These are phyloP conservation scores for Serendipita indica DNA, from an alignment of 768 basidiomycete species.

Conservation along the genomic window DNA sequence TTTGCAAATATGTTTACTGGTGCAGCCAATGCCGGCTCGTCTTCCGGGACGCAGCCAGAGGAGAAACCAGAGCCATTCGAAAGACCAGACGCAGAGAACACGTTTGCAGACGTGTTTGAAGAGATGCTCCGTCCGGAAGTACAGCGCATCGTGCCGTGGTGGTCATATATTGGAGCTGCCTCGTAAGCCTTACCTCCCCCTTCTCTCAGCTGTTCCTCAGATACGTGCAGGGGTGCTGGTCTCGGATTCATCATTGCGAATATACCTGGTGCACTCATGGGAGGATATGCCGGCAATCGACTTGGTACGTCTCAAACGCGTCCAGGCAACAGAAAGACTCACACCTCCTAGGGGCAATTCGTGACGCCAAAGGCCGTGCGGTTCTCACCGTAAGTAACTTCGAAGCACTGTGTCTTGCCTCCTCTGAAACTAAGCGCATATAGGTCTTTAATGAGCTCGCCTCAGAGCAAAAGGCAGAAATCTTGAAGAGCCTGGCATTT, in stretches of 20 bases:
- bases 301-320: constrained; percentile 45
- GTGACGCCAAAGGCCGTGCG: constrained; percentile 58
- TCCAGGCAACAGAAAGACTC: not conserved
- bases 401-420: no score
- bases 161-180: constrained; percentile 56
- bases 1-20: constrained; percentile 59
- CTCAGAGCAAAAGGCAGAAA: constrained; percentile 75
- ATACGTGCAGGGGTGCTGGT: constrained; percentile 19
- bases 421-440: no score
- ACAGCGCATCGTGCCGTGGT: constrained; percentile 51
- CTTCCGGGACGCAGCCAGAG: constrained; percentile 16
- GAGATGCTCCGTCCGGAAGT: constrained; percentile 79
- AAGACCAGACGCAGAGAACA: constrained; percentile 60
- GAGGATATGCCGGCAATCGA: constrained; percentile 78
- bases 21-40: constrained; percentile 21
- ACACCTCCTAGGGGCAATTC: constrained; percentile 33
- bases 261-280: constrained; percentile 71
- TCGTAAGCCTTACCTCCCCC: constrained; percentile 22
- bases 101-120: constrained; percentile 85
- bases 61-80: constrained; percentile 13
- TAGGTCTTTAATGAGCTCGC: constrained; percentile 70
- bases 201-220: constrained; percentile 20
- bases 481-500: constrained; percentile 63
- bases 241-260: constrained; percentile 54
- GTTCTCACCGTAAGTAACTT: not conserved